phyloP scores from a whole-genome alignment of 176 grass and related monocot genomes.

The Hordeum marinum region DNA sequence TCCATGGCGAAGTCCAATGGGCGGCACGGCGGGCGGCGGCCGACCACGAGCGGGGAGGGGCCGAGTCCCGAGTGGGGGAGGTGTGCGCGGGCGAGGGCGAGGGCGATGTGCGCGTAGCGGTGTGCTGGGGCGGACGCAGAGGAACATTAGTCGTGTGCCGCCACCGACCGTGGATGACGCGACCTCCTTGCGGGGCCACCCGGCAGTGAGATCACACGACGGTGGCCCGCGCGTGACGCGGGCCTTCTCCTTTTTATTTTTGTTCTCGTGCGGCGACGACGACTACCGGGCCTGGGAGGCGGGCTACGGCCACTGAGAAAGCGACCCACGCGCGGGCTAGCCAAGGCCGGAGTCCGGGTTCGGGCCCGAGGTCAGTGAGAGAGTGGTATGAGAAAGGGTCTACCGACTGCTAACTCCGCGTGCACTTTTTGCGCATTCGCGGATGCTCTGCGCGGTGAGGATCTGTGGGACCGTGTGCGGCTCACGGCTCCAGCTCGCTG shows the following conservation, averaged over 20 bases:
- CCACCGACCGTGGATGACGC: not conserved
- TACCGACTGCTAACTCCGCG: not conserved
- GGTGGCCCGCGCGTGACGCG: not conserved
- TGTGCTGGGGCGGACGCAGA: not conserved
- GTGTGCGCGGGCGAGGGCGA: not conserved
- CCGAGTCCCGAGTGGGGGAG: not conserved
- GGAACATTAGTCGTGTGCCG: not conserved
- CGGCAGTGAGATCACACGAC: not conserved
- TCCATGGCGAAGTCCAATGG: slow-evolving; percentile 25
- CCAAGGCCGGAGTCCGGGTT: not conserved
- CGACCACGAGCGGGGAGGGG: not conserved
- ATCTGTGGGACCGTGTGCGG: not conserved
- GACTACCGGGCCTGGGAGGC: not conserved
- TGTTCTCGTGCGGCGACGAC: not conserved
- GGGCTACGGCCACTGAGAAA: not conserved
- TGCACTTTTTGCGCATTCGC: not conserved
- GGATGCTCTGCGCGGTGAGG: not conserved
- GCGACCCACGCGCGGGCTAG: not conserved
- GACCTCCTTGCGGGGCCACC: not conserved
- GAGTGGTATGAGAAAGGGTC: not conserved
- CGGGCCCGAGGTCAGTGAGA: not conserved
- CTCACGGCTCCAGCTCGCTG: not conserved
- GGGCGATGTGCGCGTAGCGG: not conserved
- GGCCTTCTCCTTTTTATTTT: not conserved
- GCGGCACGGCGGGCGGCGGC: not conserved